Base-by-base conservation (phyloP, 495 filamentous ascomycete species). In the Opeltia flavorubescens region DNA sequence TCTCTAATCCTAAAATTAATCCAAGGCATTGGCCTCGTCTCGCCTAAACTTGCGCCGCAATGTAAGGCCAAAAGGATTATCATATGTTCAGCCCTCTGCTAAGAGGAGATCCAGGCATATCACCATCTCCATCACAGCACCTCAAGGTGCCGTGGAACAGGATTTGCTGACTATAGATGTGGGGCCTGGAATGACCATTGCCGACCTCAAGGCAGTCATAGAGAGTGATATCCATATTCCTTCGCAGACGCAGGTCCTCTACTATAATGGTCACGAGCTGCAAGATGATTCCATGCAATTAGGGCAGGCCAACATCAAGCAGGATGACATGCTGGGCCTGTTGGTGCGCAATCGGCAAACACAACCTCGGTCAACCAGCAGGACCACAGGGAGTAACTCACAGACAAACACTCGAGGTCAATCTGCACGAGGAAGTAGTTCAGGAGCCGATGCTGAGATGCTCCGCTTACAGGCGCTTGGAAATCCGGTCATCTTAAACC, bases 321-420 rank as follows among this genome's bases (percentile, higher is more conserved):
- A 94, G 63, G 87, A 87, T 43, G 93, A 95, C 51, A 89, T 98
- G 86, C 70, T 98, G 30, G 86, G 82, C 11, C 71, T 95, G 43
- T 82, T 89, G 59, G 78, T 89, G 49, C 71, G 72, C 25, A 52
- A 55, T 20, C 51, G 44, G 29, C 48, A 36, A 50, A 27, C 36
- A 17, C 48, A 42, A 24, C 8, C 17, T 41, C 38, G 21, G 6
- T 21, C 38, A 4, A 2, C 38, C 6, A 21, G 13, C 38, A 41
- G 38, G 13, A 17, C 21, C 20, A 8, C 21, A 17, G 13, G 38
- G 18, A 24, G 18, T 9, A 13, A 31, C 11, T 11, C 39, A 41
- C n/a, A 27, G 36, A 45, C 52, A 46, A 34, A 31, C 41, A 44
- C 46, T 50, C 53, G 59, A 29, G 23, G 43, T 27, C 21, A 44